Evolutionary conservation across 805 yeast species (phyloP), one percentile per base, ranked within the genome.

Genomic region (Candida cerambycidarum): DNA sequence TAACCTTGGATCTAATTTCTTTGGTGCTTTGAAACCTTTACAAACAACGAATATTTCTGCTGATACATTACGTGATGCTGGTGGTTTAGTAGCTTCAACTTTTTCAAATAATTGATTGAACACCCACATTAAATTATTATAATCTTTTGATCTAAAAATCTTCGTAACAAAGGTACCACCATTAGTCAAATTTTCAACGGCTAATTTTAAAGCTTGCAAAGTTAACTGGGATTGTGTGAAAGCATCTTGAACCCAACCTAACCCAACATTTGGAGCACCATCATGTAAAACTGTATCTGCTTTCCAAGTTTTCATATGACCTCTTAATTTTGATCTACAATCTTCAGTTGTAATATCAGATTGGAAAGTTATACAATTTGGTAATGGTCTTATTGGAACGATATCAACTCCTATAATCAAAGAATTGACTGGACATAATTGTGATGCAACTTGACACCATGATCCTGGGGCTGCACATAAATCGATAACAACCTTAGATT

Each of bases 201-300:
- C 99, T 46, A 93, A 74, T 62, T 84, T 89, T 57, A 93, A 74
- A 24, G 98, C 96, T 70, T 90, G 96, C 53, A 93, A 72, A 23
- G 96, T 95, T 54, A 93, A 80, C 60, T 92, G 98, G 19, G 97
- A 89, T 70, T 93, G 99, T 1, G 98, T 89, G 69, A 88, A 93
- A 1, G 99, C 99, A 80, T 93, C 99, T 66, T 93, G 99, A 15
- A 87, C 93, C 99, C 99, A 93, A n/a, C 96, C 96, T 59, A 93
- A 76, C 83, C 99, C 99, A 56, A 93, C 98, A 59, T 93, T 93
- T 23, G 99, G 99, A 21, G 99, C 99, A 83, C 99, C 99, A 76
- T 93, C 99, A 67, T 93, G 99, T 59, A 93, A 71, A 14, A 93
- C 98, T 0, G 96, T 88, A 61, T 93, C 98, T 1, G 98, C 99